Conservation (phyloP, 768 basidiomycete species). For the Hericium erinaceus region DNA sequence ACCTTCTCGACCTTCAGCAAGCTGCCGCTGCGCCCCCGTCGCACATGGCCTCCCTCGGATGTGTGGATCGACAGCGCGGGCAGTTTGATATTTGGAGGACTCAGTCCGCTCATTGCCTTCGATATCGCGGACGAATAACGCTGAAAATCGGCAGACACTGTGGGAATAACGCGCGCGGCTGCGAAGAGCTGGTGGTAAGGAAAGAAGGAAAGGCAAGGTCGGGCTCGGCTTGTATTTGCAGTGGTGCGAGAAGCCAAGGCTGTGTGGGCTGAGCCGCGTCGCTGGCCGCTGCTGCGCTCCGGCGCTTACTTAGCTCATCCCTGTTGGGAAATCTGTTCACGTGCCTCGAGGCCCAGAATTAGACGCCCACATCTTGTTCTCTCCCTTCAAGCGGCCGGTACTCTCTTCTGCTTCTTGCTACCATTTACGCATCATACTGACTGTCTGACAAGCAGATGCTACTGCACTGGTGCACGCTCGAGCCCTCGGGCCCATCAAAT, state of each 20-base stretch:
- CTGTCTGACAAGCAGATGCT: slow-evolving; percentile 29
- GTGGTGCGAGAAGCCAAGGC: not conserved
- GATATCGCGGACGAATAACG: not conserved
- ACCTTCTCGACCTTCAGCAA: slow-evolving; percentile 83
- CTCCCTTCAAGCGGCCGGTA: too few relatives aligned
- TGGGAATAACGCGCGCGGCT: too few relatives aligned
- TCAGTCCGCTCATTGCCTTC: not conserved
- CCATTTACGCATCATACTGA: not conserved
- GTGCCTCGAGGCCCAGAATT: too few relatives aligned
- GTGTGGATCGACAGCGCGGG: slow-evolving; percentile 32
- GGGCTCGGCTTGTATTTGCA: not conserved
- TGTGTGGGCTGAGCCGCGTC: not conserved
- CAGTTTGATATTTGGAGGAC: slow-evolving; percentile 27
- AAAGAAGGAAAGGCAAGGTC: not conserved
- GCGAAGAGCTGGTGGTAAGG: not conserved
- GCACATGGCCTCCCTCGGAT: slow-evolving; percentile 16
- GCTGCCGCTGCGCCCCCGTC: slow-evolving; percentile 54
- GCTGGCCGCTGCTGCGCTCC: not conserved
- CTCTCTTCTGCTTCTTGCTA: too few relatives aligned
- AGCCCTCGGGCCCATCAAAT: slow-evolving; percentile 45
- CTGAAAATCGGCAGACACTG: too few relatives aligned
- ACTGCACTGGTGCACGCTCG: slow-evolving; percentile 59
- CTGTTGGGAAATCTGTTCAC: too few relatives aligned
- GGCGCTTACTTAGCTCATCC: not conserved
- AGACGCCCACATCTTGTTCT: too few relatives aligned